phyloP scores from a whole-genome alignment of 345 rosid species.

The Gynandropsis gynandra region DNA sequence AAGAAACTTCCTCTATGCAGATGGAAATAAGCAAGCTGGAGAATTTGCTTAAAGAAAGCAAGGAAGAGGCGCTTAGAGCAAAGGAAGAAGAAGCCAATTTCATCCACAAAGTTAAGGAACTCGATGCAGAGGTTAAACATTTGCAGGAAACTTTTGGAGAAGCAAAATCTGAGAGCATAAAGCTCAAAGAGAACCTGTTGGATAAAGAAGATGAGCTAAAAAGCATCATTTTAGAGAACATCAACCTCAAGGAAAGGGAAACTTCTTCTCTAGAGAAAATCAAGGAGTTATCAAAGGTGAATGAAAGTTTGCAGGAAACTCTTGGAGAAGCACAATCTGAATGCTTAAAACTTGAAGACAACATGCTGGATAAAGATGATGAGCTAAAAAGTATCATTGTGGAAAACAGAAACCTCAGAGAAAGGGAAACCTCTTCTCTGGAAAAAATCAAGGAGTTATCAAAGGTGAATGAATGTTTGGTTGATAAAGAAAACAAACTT shows the following conservation, averaged over 20 bases:
- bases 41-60: slow-evolving; percentile 47
- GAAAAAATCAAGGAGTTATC: slow-evolving; percentile 17
- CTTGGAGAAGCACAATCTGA: too few relatives aligned
- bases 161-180: slow-evolving; percentile 38
- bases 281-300: slow-evolving; percentile 16
- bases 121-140: slow-evolving; percentile 57
- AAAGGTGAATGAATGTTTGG: slow-evolving; percentile 38
- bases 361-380: slow-evolving; percentile 59
- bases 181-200: slow-evolving; percentile 50
- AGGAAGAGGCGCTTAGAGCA: slow-evolving; percentile 49
- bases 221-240: slow-evolving; percentile 33
- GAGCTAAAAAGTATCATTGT: slow-evolving; percentile 48
- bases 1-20: slow-evolving; percentile 43
- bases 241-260: slow-evolving; percentile 25
- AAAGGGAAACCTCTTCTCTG: slow-evolving; percentile 8
- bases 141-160: slow-evolving; percentile 38
- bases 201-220: slow-evolving; percentile 72
- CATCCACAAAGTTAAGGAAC: slow-evolving; percentile 55
- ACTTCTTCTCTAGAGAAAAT: slow-evolving; percentile 18
- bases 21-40: slow-evolving; percentile 53
- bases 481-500: slow-evolving; percentile 62
- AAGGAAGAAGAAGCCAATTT: slow-evolving; percentile 56
- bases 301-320: too few relatives aligned
- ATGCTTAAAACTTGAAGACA: too few relatives aligned
- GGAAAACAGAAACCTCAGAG: slow-evolving; percentile 17